Evolutionary conservation across 2,329 filamentous ascomycete genomes (phyloP), one percentile per base, ranked within the genome.

Genomic region (Penicillium sp.): DNA sequence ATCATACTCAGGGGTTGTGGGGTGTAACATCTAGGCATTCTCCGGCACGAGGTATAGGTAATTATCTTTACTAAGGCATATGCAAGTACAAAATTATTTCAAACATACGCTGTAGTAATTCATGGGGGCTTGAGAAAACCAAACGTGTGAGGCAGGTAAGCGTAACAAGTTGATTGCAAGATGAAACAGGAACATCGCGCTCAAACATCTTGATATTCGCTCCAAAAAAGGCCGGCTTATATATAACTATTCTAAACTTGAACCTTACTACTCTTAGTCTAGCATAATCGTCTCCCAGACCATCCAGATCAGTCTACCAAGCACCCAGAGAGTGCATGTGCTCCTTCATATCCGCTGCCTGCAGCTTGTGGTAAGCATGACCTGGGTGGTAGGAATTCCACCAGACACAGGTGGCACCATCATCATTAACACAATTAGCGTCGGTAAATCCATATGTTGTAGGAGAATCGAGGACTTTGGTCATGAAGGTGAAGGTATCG

Each of bases 381-480:
- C 64, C 63, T 4, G 71, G 70, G 43, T 73, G 69, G 43, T 71
- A 72, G 47, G 61, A 45, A 56, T 73, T 69, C 66, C 69, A 71
- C 70, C 71, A 72, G 3, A 72, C 31, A 59, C 69, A 72, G 9
- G 56, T 61, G 2, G 43, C 48, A 4, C 70, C 69, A 53, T 71
- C 64, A 20, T 59, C 54, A 50, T 70, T 60, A 32, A 71, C 63
- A 43, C 70, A 73, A 9, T 62, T 68, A 7, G 61, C 61, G 58
- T 70, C 59, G 2, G 59, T 56, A 39, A 65, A 72, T 16, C 66
- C 67, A 46, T 70, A 71, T 8, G 51, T 18, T 3, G 50, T 24
- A 2, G 71, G 71, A 14, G 55, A 50, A 49, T 72, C 61, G 8
- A 72, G 53, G 3, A 72, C 42, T 11, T 63, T 62, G 3, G 55